phyloP scores from a whole-genome alignment of 2,329 filamentous ascomycete genomes.

The Penicillium oxalicum region DNA sequence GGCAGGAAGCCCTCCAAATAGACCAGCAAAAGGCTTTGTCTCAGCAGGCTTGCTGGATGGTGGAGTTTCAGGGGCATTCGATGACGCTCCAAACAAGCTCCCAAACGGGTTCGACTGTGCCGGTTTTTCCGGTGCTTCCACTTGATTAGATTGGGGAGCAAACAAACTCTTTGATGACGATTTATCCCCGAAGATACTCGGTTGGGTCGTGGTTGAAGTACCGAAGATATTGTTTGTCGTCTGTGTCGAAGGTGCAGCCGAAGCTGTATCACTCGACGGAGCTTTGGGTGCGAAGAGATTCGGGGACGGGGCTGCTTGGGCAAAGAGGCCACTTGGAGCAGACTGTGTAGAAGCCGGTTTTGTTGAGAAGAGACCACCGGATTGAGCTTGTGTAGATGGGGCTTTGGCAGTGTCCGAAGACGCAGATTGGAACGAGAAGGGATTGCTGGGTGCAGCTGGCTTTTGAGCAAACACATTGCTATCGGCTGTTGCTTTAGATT shows the following conservation, averaged over 20 bases:
- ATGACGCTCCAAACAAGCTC: conserved; percentile 18
- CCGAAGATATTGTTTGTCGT: not conserved
- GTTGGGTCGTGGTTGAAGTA: too few relatives aligned
- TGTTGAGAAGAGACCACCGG: conserved; percentile 13
- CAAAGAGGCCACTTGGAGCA: not conserved
- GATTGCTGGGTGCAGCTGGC: not conserved
- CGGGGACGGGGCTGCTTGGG: not conserved
- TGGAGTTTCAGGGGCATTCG: not conserved
- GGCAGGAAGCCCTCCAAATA: conserved; percentile 23
- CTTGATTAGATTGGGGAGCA: not conserved
- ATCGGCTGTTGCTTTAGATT: not conserved
- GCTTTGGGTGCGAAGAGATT: not conserved
- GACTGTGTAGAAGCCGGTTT: conserved; percentile 10
- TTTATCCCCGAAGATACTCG: too few relatives aligned
- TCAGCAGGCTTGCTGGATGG: not conserved
- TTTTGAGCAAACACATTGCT: conserved; percentile 9
- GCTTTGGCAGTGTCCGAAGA: conserved; percentile 9
- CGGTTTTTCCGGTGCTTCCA: not conserved
- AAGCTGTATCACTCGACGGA: too few relatives aligned
- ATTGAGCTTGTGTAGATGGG: conserved; percentile 21
- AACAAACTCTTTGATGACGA: too few relatives aligned
- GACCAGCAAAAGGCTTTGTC: conserved; percentile 10
- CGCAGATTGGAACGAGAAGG: not conserved
- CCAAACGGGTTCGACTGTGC: conserved; percentile 15
- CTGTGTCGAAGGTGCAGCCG: too few relatives aligned